Percentiles rank a stretch among this genome's conserved stretches.
These are phyloP conservation scores for Ascosphaera pollenicola DNA, from an alignment of 2,329 filamentous ascomycete genomes.

Conservation along the genomic window DNA sequence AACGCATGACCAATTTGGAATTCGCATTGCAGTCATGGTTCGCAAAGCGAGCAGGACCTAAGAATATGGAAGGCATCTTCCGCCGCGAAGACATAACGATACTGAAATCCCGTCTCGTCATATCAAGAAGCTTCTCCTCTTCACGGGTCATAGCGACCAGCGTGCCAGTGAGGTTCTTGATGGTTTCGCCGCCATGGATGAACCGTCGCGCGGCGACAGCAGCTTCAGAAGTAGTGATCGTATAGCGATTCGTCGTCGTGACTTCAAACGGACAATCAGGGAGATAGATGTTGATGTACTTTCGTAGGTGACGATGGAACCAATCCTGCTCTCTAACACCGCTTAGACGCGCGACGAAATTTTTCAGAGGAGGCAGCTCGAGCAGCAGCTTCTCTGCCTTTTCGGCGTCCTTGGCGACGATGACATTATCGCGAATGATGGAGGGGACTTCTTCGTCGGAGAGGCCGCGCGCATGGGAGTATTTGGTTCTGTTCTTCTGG, in stretches of 20 bases:
- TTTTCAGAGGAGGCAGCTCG: constrained; percentile 47
- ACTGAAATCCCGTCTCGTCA: constrained; percentile 81
- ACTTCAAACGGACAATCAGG: constrained; percentile 93
- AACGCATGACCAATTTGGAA: constrained; percentile 63
- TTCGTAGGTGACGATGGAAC: constrained; percentile 64
- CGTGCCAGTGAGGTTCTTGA: constrained; percentile 81
- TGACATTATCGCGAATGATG: constrained; percentile 41
- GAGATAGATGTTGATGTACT: constrained; percentile 82
- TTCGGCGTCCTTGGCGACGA: constrained; percentile 49
- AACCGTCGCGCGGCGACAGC: constrained; percentile 58
- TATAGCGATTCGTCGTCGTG: constrained; percentile 82
- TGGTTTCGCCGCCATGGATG: constrained; percentile 61
- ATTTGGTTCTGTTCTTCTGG: constrained; percentile 77
- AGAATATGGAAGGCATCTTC: constrained; percentile 76
- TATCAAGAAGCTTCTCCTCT: constrained; percentile 63
- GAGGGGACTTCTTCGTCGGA: constrained; percentile 39
- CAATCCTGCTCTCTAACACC: constrained; percentile 66
- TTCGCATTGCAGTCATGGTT: constrained; percentile 96
- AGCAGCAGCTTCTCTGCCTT: constrained; percentile 53
- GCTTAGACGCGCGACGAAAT: constrained; percentile 44
- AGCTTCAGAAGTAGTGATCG: constrained; percentile 73
- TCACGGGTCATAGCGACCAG: constrained; percentile 82
- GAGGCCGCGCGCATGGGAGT: constrained; percentile 63
- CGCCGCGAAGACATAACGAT: constrained; percentile 86
- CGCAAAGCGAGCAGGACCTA: constrained; percentile 86